These are phyloP conservation scores for Diplodia mutila DNA, from an alignment of 2,329 filamentous ascomycete genomes.

Conservation along the genomic window DNA sequence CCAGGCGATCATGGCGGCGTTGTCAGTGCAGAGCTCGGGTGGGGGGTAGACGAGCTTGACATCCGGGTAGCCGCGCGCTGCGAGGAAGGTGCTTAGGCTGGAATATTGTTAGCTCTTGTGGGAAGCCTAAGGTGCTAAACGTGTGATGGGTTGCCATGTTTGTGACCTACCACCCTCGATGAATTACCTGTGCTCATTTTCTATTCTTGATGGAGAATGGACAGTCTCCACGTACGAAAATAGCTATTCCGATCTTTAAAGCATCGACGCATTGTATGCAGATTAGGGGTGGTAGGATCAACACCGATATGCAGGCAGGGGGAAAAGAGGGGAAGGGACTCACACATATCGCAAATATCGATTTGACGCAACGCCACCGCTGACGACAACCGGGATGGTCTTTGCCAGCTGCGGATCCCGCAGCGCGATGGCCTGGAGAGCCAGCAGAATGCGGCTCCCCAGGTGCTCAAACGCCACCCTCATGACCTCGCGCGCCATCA, in stretches of 20 bases:
- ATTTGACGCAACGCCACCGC: conserved; percentile 91
- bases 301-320: conserved; percentile 26
- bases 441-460: conserved; percentile 72
- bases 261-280: neutral
- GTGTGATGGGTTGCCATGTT: neutral
- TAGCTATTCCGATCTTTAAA: neutral
- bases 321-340: conserved; percentile 18
- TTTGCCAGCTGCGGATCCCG: conserved; percentile 45
- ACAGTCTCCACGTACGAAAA: neutral
- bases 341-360: conserved; percentile 71
- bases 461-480: conserved; percentile 86
- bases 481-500: conserved; percentile 75
- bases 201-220: neutral
- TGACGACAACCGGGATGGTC: conserved; percentile 67
- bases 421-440: conserved; percentile 52
- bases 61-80: conserved; percentile 66
- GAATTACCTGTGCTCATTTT: neutral
- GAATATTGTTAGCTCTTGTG: neutral
- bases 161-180: neutral
- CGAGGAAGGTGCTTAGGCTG: conserved; percentile 59
- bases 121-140: neutral
- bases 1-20: conserved; percentile 98
- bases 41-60: conserved; percentile 76
- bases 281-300: conserved; percentile 10
- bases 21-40: conserved; percentile 80